Base-by-base conservation (phyloP, 2,329 filamentous ascomycete species). In the Hypomyces perniciosus region DNA sequence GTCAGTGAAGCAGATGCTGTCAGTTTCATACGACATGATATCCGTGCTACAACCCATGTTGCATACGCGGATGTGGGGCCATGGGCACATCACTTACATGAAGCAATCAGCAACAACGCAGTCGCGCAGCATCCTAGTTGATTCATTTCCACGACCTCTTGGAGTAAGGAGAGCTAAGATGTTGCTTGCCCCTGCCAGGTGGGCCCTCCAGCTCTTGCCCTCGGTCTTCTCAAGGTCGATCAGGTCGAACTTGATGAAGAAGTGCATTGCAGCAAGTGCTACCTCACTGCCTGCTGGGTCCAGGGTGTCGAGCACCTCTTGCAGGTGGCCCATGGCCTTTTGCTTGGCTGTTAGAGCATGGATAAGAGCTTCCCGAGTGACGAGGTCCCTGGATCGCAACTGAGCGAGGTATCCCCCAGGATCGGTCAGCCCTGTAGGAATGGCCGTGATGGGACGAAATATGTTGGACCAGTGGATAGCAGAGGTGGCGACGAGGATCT, bases 211-310 rank as follows among this genome's bases (percentile, higher is more conserved):
- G 51, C 67, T 66, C 49, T 65, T 68, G 5, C 67, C 65, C 20
- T 65, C 68, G 26, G 66, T 66, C 52, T 67, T 69, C 9, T 74
- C 72, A 8, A 75, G 61, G 54, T 78, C 74, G 42, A 78, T 73
- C n/a, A 78, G 63, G 46, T 77, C 67, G 53, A 78, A 75, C 53
- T 76, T 75, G 61, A 78, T 67, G 51, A 77, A 76, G 59, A 77
- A 77, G 45, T 77, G 68, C 51, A 76, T 70, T 2, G 75, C 73
- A 7, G 74, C 74, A 12, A 77, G 62, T 29, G 74, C 62, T 31
- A 75, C 71, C 54, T 77, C 73, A 42, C 68, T 72, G n/a, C 71
- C 71, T 1, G 64, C 68, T 6, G 67, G 62, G 47, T 71, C 65
- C 37, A 67, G 59, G 13, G 68, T 65, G 20, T 71, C 65, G 8